A percentile compares a stretch with the other conserved stretches of the same genome.
phyloP scores from a whole-genome alignment of 176 grass and related monocot species.

The Chloris gayana region DNA sequence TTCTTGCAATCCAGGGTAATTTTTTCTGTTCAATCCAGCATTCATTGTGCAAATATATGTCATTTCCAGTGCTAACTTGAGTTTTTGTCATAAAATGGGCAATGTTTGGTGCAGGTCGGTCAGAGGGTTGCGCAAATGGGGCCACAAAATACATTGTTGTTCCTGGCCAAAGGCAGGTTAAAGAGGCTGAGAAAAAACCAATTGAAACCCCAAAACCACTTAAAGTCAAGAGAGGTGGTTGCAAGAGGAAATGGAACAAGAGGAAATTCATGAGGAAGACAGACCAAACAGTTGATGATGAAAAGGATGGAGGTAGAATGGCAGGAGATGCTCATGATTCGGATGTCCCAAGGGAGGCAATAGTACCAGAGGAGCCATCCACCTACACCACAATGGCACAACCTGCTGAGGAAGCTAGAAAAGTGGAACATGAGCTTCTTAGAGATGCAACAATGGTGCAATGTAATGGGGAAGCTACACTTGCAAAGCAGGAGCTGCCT shows the following conservation, averaged over 20 bases:
- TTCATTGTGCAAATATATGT: neutral
- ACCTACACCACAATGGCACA: conserved; percentile 9
- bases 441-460: neutral
- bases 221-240: conserved; percentile 68
- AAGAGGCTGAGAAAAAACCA: conserved; percentile 51
- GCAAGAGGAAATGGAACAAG: conserved; percentile 80
- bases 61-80: neutral
- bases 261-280: conserved; percentile 53
- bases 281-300: conserved; percentile 30
- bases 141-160: conserved; percentile 67
- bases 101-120: conserved; percentile 64
- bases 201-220: conserved; percentile 56
- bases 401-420: conserved; percentile 28
- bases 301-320: conserved; percentile 43
- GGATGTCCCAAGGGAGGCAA: conserved; percentile 22
- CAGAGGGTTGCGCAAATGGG: conserved; percentile 50
- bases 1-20: conserved; percentile 81
- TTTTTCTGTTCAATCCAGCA: neutral
- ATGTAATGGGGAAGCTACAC: neutral
- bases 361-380: conserved; percentile 8
- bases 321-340: conserved; percentile 23
- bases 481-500: neutral
- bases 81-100: conserved; percentile 1
- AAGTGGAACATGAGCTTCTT: neutral
- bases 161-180: conserved; percentile 61